Evolutionary conservation across 1,284 basidiomycete species (phyloP), one percentile per base, ranked within the genome.

Genomic region (Earliella scabrosa): DNA sequence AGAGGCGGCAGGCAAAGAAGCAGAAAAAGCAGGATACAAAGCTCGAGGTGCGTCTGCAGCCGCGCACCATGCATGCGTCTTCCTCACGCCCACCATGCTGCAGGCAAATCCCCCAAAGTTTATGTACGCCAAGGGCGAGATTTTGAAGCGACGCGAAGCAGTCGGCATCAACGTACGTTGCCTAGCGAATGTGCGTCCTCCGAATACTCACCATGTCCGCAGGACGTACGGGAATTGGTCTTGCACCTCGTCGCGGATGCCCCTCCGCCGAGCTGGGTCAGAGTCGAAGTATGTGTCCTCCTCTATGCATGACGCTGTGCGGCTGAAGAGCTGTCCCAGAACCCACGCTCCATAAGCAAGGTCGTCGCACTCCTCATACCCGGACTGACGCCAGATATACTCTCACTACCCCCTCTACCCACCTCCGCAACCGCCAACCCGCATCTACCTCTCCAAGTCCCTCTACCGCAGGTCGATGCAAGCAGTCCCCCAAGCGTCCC

Each of bases 211-310:
- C 13, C 29, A 31, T 31, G 13, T 6, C 13, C 13, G n/a, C 11
- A 96, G 93, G 92, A 95, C 68, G 80, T 96, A 26, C 82, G 94
- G 20, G 94, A 97, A 67, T 77, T 97, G 29, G 80, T 90, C 4
- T 74, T 97, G 3, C 90, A 93, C 66, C 77, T 96, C 41, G 74
- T 88, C n/a, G 88, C 90, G 0, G 93, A 95, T 65, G 87, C 86
- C 4, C 87, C 89, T 23, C 87, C 88, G 2, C 88, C 90, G 0
- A 85, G 85, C 50, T 97, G 93, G 93, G 80, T 97, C 26, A 80
- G 85, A 54, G 82, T 95, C 39, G 89, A 95, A 71, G 93, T 93
- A 49, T 41, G 79, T 65, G 7, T 31, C 29, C 13, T 13, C 29
- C 29, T 6, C 29, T 7, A 31, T 31, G n/a, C n/a, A n/a, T n/a